Base-by-base conservation (phyloP, 169 alveolate species). In the Plasmodium reichenowi region DNA sequence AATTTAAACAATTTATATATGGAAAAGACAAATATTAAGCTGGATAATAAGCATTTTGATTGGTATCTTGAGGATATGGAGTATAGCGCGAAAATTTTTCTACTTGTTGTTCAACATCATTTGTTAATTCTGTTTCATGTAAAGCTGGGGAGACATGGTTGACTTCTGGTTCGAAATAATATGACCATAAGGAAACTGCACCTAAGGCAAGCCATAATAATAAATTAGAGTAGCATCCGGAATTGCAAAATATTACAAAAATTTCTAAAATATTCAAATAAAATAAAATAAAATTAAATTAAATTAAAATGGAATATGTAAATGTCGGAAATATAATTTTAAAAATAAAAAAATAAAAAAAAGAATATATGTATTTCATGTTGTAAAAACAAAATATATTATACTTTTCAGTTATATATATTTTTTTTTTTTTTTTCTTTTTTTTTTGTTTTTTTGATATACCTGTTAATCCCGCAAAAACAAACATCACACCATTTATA, bases 31-130 rank as follows among this genome's bases (percentile, higher is more conserved):
- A 68, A 56, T 38, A 56, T 68, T 80, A 86, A 10, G 92, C 92
- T n/a, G 92, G 92, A 58, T 86, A 86, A 22, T 86, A 86, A 12
- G 88, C 92, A 72, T 86, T 72, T 71, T 72, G 88, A 17, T 29
- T 60, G 22, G 50, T 68, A 4, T 86, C 92, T 73, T 86, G 92
- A 7, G 92, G 87, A 50, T 86, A 86, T 29, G 96, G 96, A 12
- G 96, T 94, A 50, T 93, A 92, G 47, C 95, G 90, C 13, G 98
- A 96, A 88, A 96, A 96, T 72, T 96, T 96, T 85, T 96, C 98
- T 15, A 96, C 98, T 85, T 96, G 98, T 75, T 95, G 97, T 74
- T 96, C 98, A 17, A 96, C 98, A 71, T 96, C 98, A 89, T 96
- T 96, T 48, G 98, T 96, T 72, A 96, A 89, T 70, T 96, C 98